Base-by-base conservation (phyloP, 768 basidiomycete species). In the Hygrocybe coccinea region DNA sequence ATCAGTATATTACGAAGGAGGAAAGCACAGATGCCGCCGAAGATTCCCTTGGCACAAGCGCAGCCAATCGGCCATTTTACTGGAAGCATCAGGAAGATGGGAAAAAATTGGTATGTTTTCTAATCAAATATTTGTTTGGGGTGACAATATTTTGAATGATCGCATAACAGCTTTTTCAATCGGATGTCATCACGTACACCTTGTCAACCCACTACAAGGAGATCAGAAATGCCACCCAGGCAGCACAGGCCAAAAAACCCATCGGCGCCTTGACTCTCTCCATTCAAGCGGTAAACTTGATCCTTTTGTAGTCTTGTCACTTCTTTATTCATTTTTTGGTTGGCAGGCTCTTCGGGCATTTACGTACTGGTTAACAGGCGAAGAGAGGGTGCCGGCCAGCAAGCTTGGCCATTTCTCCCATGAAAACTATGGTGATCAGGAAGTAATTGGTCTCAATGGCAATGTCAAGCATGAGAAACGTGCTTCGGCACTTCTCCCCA, bases 131-230 rank as follows among this genome's bases (percentile, higher is more conserved):
- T 25, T 25, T 12, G n/a, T 47, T 21, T 25, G 12, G 4, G n/a
- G 45, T 19, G 15, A 21, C 12, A n/a, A 12, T 47, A 21, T 47
- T 47, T 47, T 21, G 14, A 12, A 47, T 21, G 12, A 25, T 19
- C n/a, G 19, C 29, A 29, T 29, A 14, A 12, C 24, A 47, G 45
- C 45, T 47, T 21, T 47, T 47, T 21, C 45, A 47, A 25, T 47
- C n/a, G 19, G 24, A 47, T 19, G 24, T 47, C 22, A 47, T 47
- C 24, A 47, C 22, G 45, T 47, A 47, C 45, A 47, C 45, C 14
- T 25, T 47, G 22, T 47, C 45, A 25, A n/a, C 45, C 22, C 45
- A 47, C 45, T 47, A n/a, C 45, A 47, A 47, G 45, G 45, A 47
- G 15, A 47, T 47, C 45, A 47, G 22, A 21, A 19, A 47, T 14